Percentiles rank a stretch among this genome's conserved stretches.
Conservation (phyloP, 106 monocot species). For the Dioscorea zingiberensis region DNA sequence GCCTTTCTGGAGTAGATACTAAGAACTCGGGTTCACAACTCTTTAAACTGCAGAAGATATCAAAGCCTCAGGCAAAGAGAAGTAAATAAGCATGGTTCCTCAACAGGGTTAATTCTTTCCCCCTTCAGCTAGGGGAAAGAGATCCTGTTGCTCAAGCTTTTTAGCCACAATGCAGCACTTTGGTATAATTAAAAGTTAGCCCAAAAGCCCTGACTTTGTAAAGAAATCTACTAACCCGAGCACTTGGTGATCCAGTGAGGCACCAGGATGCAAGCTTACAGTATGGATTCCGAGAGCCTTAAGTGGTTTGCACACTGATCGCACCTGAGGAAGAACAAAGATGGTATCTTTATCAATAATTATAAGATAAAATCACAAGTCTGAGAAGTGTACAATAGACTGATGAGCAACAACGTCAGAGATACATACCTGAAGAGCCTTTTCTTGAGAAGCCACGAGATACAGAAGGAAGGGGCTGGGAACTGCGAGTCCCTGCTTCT, state of each 20-base stretch:
- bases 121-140: no score
- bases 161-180: background rate
- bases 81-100: no score
- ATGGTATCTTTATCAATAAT: no score
- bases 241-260: conserved; percentile 64
- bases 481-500: conserved; percentile 53
- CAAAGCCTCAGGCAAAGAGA: no score
- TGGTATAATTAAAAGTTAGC: background rate
- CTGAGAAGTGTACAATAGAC: background rate
- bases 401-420: background rate
- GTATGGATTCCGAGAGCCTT: conserved; percentile 82
- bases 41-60: conserved; percentile 48
- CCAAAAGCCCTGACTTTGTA: background rate
- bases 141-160: background rate
- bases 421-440: conserved; percentile 47
- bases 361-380: background rate
- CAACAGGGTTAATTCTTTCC: no score
- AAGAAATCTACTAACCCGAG: conserved; percentile 45
- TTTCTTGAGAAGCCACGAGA: conserved; percentile 68
- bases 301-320: conserved; percentile 73
- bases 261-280: conserved; percentile 82
- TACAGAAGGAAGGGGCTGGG: conserved; percentile 61
- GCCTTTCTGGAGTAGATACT: conserved; percentile 75
- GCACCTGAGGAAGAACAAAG: conserved; percentile 34
- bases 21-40: conserved; percentile 90